These are phyloP conservation scores for Psilocybe sp. DNA, from an alignment of 768 basidiomycete species.

Conservation along the genomic window DNA sequence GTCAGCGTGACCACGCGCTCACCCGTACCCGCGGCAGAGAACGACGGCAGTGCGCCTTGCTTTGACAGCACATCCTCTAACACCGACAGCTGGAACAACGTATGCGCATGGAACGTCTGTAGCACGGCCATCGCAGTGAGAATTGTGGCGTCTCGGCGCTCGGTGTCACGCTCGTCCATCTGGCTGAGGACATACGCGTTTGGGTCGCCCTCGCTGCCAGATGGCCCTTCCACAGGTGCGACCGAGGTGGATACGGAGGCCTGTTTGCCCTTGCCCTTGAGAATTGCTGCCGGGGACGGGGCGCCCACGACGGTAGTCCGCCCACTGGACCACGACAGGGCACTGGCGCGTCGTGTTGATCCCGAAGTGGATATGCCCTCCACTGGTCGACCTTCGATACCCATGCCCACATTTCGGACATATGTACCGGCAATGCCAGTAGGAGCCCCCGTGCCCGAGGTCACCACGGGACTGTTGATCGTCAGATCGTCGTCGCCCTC, in stretches of 20 bases:
- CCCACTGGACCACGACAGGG: constrained; percentile 48
- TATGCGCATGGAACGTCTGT: constrained; percentile 67
- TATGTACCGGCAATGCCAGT: constrained; percentile 31
- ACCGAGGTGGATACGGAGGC: constrained; percentile 30
- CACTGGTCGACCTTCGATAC: constrained; percentile 64
- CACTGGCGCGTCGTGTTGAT: constrained; percentile 42
- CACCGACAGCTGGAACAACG: constrained; percentile 54
- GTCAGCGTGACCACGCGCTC: constrained; percentile 41
- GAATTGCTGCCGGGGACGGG: background rate
- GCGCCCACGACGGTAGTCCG: constrained; percentile 28
- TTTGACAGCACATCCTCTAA: constrained; percentile 18
- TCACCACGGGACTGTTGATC: no score
- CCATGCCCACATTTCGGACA: constrained; percentile 62
- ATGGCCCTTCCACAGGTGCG: constrained; percentile 2
- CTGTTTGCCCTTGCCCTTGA: constrained; percentile 20
- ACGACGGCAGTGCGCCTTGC: constrained; percentile 4
- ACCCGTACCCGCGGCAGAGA: constrained; percentile 1
- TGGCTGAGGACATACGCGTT: constrained; percentile 11
- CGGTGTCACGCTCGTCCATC: constrained; percentile 21
- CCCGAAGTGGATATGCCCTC: constrained; percentile 21
- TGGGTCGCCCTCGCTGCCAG: constrained; percentile 12
- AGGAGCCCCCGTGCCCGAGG: no score
- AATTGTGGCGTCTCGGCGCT: constrained; percentile 28
- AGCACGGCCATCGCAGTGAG: constrained; percentile 54
- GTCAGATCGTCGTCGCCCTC: constrained; percentile 65